Percentiles rank a stretch among this genome's conserved stretches.
These are phyloP conservation scores for Hypomontagnella monticulosa DNA, from an alignment of 495 filamentous ascomycete genomes.

Conservation along the genomic window DNA sequence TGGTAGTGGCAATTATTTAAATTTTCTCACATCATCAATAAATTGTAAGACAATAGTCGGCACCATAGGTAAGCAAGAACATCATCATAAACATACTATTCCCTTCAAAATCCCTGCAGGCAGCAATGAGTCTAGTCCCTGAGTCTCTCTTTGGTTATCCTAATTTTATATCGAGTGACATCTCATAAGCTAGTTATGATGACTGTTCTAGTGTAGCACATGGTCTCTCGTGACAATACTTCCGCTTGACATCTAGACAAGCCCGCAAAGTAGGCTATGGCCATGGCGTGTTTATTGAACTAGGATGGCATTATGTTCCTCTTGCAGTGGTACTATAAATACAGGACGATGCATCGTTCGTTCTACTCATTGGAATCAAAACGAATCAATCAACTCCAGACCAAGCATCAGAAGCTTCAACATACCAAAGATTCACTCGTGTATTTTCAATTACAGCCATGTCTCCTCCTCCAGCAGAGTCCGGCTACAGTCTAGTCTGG, in stretches of 20 bases:
- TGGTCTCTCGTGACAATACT: constrained; percentile 4
- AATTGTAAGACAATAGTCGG: constrained; percentile 6
- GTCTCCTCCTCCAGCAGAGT: constrained; percentile 36
- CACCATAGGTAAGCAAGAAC: not conserved
- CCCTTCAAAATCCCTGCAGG: too few relatives aligned
- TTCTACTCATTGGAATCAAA: not conserved
- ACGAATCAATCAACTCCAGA: not conserved
- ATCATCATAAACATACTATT: constrained; percentile 4
- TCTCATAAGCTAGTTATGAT: constrained; percentile 1
- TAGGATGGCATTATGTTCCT: not conserved
- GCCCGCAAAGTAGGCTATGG: not conserved
- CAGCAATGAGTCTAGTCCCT: not conserved
- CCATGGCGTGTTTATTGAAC: too few relatives aligned
- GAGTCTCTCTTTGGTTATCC: not conserved
- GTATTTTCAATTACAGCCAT: constrained; percentile 14
- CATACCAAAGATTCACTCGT: not conserved
- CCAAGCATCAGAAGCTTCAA: not conserved
- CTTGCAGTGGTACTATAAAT: constrained; percentile 9
- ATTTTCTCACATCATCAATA: constrained; percentile 9
- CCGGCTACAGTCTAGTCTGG: constrained; percentile 36
- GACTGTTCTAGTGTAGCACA: not conserved
- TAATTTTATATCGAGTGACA: not conserved
- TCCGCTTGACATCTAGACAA: not conserved
- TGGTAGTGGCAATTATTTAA: too few relatives aligned
- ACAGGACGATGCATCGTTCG: not conserved